Base-by-base conservation (phyloP, 257 asterid species). In the Fraxinus pennsylvanica region DNA sequence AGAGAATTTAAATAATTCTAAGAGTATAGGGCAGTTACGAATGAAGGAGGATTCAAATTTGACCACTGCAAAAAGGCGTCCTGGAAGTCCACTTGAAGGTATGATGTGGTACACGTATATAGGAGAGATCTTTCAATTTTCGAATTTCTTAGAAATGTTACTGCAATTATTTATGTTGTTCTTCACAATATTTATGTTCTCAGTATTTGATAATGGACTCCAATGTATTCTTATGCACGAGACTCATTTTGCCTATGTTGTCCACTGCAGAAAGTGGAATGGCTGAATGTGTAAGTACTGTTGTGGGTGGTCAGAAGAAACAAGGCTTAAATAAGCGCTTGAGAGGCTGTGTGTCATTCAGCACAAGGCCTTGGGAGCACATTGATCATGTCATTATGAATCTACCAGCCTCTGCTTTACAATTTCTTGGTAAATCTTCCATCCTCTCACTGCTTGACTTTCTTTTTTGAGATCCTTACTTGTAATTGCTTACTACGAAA, bases 321-420 rank as follows among this genome's bases (percentile, higher is more conserved):
- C 79, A 82, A 79, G 88, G 80, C 32, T 75, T 81, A 68, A 89
- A 86, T 80, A 94, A 93, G 86, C 85, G 87, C 71, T 38, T 78
- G 32, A 85, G 67, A 81, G 82, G 86, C 74, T 89, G 88, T 30
- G 82, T 72, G 39, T 73, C 89, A 71, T 88, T 91, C 73, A 72
- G 71, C 77, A 84, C 85, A 61, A 90, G 87, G 82, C 94, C 98
- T 29, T 93, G 96, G 95, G 98, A 95, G 89, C 99, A 89, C 77
- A 81, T 90, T 68, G 99, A 95, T 85, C 99, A 95, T 78, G 88
- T 92, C 79, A 88, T 95, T 71, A 95, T 95, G 99, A 93, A 95
- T 83, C 88, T 95, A 47, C 99, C 99, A 70, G 99, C 98, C 30
- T 92, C 98, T 79, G 97, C 98, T 27, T 38, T 93, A 14, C 91